Conservation (phyloP, 108 stramenopile genomes). For the Nitzschia sp. region DNA sequence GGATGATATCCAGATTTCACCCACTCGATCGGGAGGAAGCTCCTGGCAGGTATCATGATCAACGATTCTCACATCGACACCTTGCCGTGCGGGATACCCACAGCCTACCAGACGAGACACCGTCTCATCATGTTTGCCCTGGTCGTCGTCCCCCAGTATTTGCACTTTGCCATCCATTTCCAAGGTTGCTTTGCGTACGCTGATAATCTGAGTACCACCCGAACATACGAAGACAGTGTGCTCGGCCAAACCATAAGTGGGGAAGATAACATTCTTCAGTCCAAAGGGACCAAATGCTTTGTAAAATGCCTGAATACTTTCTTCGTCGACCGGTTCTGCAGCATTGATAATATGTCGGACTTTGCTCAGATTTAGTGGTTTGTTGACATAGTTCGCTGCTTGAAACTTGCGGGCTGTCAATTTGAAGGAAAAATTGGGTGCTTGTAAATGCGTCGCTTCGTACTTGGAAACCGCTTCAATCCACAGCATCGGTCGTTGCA, state of each 20-base stretch:
- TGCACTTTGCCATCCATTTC: constrained; percentile 66
- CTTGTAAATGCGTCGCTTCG: constrained; percentile 94
- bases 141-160: constrained; percentile 14
- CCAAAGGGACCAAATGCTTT: constrained; percentile 75
- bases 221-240: constrained; percentile 96
- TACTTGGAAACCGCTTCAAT: constrained; percentile 78
- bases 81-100: constrained; percentile 71
- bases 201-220: constrained; percentile 72
- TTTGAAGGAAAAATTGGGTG: constrained; percentile 97
- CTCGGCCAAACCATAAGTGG: constrained; percentile 98
- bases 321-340: constrained; percentile 92
- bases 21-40: constrained; percentile 63
- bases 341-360: constrained; percentile 95
- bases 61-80: constrained; percentile 82
- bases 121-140: constrained; percentile 12
- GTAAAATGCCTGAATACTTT: constrained; percentile 78
- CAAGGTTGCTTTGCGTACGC: constrained; percentile 62
- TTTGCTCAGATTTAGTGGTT: constrained; percentile 72
- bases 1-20: constrained; percentile 94
- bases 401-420: constrained; percentile 90
- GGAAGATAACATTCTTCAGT: constrained; percentile 75
- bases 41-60: constrained; percentile 49
- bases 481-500: constrained; percentile 95
- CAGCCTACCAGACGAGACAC: constrained; percentile 73
- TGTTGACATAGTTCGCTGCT: constrained; percentile 37